Conservation (phyloP, 768 basidiomycete genomes). For the Amanita exitialis region DNA sequence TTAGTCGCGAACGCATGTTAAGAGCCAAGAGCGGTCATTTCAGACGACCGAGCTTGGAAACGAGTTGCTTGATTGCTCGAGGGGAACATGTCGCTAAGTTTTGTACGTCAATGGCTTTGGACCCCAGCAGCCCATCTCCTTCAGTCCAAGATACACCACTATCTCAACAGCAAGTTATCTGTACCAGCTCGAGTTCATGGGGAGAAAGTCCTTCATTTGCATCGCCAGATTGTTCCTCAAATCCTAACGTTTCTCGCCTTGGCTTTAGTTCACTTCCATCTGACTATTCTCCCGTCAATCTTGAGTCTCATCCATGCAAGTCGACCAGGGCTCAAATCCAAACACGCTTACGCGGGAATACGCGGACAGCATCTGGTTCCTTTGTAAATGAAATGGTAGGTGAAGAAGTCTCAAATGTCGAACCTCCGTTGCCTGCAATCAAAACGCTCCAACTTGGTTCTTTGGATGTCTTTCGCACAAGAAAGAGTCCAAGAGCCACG, state of each 20-base stretch:
- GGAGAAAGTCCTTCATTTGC: neutral
- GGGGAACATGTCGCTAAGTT: neutral
- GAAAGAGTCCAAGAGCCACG: neutral
- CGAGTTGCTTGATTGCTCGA: neutral
- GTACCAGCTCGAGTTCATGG: neutral
- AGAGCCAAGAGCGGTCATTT: constrained; percentile 3
- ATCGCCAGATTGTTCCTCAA: neutral
- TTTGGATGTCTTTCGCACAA: neutral
- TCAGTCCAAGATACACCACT: neutral
- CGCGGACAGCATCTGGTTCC: neutral
- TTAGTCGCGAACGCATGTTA: neutral
- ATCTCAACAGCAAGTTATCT: neutral
- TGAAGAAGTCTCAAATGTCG: neutral
- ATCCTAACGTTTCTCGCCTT: too few species aligned
- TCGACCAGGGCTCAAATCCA: neutral
- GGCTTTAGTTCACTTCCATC: neutral
- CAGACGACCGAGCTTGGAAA: constrained; percentile 1
- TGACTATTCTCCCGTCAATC: neutral
- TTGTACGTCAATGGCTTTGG: neutral
- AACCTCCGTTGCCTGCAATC: neutral
- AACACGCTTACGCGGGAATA: neutral
- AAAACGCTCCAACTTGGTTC: neutral
- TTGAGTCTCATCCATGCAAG: neutral
- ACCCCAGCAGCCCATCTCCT: neutral
- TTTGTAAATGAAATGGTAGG: neutral